phyloP scores from a whole-genome alignment of 179 eudicot genomes.

The Nepenthes alata region DNA sequence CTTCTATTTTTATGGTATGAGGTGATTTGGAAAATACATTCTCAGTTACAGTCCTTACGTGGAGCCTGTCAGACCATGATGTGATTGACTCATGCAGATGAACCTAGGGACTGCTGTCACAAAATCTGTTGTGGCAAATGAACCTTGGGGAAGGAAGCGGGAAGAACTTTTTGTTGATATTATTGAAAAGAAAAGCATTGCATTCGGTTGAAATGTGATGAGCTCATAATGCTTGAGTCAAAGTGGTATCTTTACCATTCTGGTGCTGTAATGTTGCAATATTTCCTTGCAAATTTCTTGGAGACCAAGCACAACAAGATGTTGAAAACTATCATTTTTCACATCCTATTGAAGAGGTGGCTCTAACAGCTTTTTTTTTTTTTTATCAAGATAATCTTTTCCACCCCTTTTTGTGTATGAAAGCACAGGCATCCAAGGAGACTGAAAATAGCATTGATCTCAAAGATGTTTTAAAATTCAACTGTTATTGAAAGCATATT shows the following conservation, averaged over 20 bases:
- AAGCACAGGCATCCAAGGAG: too few species aligned
- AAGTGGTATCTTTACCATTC: neutral
- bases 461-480: too few species aligned
- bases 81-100: constrained; percentile 33
- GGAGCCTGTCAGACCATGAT: neutral
- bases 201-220: constrained; percentile 85
- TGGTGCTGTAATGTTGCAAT: neutral
- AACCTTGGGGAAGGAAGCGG: constrained; percentile 89
- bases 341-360: too few species aligned
- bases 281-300: neutral
- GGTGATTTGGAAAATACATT: neutral
- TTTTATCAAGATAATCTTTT: too few species aligned
- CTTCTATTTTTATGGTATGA: constrained; percentile 80
- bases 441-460: too few species aligned
- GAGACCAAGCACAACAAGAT: too few species aligned
- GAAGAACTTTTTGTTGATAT: constrained; percentile 98
- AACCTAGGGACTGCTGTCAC: constrained; percentile 97
- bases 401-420: too few species aligned
- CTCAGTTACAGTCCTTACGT: neutral
- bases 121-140: constrained; percentile 92
- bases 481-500: too few species aligned
- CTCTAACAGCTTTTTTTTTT: too few species aligned
- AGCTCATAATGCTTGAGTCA: constrained; percentile 14
- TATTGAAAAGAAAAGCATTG: constrained; percentile 93
- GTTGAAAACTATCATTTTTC: too few species aligned